phyloP scores from a whole-genome alignment of 78 protist species.

The Polysphondylium violaceum region DNA sequence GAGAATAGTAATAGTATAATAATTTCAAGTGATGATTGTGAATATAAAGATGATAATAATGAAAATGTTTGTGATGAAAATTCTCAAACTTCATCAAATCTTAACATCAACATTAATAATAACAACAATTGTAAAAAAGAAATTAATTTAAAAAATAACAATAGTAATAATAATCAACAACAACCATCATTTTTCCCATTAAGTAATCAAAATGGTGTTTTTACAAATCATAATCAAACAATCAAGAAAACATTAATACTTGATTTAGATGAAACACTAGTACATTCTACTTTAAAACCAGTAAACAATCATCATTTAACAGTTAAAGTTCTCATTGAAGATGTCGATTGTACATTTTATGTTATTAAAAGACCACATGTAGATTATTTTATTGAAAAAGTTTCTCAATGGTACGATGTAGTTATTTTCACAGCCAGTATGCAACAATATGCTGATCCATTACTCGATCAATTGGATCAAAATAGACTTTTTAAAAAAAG shows the following conservation, averaged over 20 bases:
- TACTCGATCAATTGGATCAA: constrained; percentile 83
- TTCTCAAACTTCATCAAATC: not conserved
- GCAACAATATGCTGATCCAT: constrained; percentile 87
- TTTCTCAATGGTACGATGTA: constrained; percentile 88
- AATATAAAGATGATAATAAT: not conserved
- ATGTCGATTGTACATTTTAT: constrained; percentile 75
- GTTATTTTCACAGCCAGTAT: constrained; percentile 90
- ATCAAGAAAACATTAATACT: constrained; percentile 86
- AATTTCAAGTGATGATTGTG: not conserved
- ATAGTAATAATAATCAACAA: constrained; percentile 8
- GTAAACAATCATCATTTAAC: constrained; percentile 53
- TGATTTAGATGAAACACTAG: constrained; percentile 93
- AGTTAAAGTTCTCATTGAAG: constrained; percentile 77
- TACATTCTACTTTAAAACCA: constrained; percentile 86
- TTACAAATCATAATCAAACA: not conserved
- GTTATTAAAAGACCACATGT: constrained; percentile 90
- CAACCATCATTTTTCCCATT: constrained; percentile 26
- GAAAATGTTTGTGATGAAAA: not conserved
- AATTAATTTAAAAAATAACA: not conserved
- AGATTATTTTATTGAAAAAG: constrained; percentile 80
- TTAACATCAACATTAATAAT: not conserved
- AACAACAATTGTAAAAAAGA: not conserved
- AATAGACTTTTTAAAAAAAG: constrained; percentile 39
- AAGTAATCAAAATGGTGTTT: constrained; percentile 16
- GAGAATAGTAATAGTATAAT: not conserved